phyloP scores from a whole-genome alignment of 2,329 filamentous ascomycete species.

The Graphilbum sp. region DNA sequence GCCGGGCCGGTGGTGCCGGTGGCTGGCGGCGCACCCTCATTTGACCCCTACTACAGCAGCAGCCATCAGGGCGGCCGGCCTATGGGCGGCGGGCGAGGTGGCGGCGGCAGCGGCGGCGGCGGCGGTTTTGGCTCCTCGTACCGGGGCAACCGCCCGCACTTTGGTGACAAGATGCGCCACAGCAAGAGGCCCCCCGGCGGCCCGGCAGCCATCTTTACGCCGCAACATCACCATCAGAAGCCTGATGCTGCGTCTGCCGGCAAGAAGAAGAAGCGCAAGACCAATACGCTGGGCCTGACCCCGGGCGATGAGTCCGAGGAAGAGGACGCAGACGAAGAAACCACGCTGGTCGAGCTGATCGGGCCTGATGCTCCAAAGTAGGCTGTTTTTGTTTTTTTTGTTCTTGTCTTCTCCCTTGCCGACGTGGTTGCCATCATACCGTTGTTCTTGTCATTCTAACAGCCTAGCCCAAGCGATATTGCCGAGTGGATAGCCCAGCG shows the following conservation, averaged over 20 bases:
- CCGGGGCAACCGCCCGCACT: conserved; percentile 13
- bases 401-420: not conserved
- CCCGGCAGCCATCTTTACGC: conserved; percentile 2
- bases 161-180: conserved; percentile 22
- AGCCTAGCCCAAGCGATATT: conserved; percentile 46
- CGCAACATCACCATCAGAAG: conserved; percentile 25
- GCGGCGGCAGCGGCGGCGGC: conserved; percentile 24
- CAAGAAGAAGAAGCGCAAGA: conserved; percentile 57
- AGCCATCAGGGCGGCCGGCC: conserved; percentile 18
- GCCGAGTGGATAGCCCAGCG: conserved; percentile 69
- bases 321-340: conserved; percentile 56
- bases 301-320: conserved; percentile 51
- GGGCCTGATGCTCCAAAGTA: conserved; percentile 39
- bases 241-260: conserved; percentile 31
- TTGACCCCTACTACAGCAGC: conserved; percentile 14
- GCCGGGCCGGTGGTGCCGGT: conserved; percentile 16
- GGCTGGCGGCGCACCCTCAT: conserved; percentile 12
- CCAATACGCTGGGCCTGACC: conserved; percentile 55
- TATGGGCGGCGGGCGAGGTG: too few species aligned
- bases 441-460: conserved; percentile 3
- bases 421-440: not conserved
- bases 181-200: conserved; percentile 12
- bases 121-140: conserved; percentile 18
- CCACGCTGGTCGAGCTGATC: conserved; percentile 34
- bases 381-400: conserved; percentile 12